A percentile compares a stretch with the other conserved stretches of the same genome.
Conservation (phyloP, 108 stramenopile species). For the Pseudonitzschia pungens region DNA sequence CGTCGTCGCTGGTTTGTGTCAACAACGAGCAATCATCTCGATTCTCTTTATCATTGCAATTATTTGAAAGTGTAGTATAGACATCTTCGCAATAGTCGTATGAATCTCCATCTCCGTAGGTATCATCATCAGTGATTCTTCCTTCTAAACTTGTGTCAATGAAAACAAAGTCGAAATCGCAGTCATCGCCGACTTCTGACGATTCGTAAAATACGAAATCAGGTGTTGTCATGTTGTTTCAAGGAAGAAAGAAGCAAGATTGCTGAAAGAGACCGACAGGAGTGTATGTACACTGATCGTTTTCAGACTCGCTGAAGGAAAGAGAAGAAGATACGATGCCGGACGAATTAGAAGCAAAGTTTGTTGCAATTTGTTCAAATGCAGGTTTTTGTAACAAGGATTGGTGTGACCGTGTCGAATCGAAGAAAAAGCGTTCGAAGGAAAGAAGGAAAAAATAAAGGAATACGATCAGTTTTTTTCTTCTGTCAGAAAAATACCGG, state of each 20-base stretch:
- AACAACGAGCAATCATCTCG: background rate
- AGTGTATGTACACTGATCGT: too few relatives aligned
- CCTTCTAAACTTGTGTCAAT: background rate
- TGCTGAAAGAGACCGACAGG: too few relatives aligned
- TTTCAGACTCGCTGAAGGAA: too few relatives aligned
- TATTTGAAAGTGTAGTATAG: constrained; percentile 7
- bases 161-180: constrained; percentile 9
- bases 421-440: too few relatives aligned
- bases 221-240: background rate
- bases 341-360: too few relatives aligned
- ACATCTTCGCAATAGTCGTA: constrained; percentile 45
- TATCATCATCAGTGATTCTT: background rate
- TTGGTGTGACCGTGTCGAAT: too few relatives aligned
- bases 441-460: too few relatives aligned
- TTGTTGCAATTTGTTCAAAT: too few relatives aligned
- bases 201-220: background rate
- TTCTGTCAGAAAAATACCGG: too few relatives aligned
- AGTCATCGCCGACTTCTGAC: constrained; percentile 2
- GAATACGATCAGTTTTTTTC: too few relatives aligned
- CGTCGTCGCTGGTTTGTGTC: constrained; percentile 3
- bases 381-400: too few relatives aligned
- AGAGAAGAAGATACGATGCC: too few relatives aligned
- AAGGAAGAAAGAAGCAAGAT: background rate
- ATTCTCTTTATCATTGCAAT: background rate
- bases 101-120: constrained; percentile 26